Evolutionary conservation across 2,329 filamentous ascomycete genomes (phyloP), one percentile per base, ranked within the genome.

Genomic region (Trichophaea hybrida): DNA sequence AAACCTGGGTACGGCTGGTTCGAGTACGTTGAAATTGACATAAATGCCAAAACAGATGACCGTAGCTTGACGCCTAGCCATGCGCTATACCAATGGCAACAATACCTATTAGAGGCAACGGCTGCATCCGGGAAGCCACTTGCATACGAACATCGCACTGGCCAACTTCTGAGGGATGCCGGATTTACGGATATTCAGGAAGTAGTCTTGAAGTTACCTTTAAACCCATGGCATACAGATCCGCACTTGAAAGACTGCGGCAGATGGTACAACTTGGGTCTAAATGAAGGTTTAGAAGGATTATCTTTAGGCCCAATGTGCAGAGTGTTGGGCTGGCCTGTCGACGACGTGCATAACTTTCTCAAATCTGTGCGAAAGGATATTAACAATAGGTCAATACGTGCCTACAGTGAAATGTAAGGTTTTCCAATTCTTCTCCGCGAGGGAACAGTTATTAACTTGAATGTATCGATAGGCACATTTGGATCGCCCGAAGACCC

Each of bases 1-100:
- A 82, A 82, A 67, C 88, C 88, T 1, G 83, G 84, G 1, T 78
- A 75, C 44, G 91, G 90, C 57, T 80, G 78, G 69, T 78, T 96
- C 58, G 90, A 97, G 72, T 88, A 94, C 66, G 80, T 94, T 52
- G 91, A 97, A 71, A 85, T 97, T 58, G 88, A 97, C 72, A 86
- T 86, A 72, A 76, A 79, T 52, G 88, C 88, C 15, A 81, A 81
- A 55, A 85, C 82, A 69, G 84, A 88, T 64, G 81, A 86, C 67
- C 77, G 78, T 38, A 80, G 80, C 0, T 73, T 86, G 12, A 76
- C 79, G 8, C 65, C 72, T 3, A 73, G 80, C 40, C 81, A 83
- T 6, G 74, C 77, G 33, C 74, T 91, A 13, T 72, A 75, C 49
- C 74, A 80, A 66, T 95, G 89, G 89, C 84, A 84, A 63, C 73